Base-by-base conservation (phyloP, 2,329 filamentous ascomycete species). In the Biscogniauxia marginata region DNA sequence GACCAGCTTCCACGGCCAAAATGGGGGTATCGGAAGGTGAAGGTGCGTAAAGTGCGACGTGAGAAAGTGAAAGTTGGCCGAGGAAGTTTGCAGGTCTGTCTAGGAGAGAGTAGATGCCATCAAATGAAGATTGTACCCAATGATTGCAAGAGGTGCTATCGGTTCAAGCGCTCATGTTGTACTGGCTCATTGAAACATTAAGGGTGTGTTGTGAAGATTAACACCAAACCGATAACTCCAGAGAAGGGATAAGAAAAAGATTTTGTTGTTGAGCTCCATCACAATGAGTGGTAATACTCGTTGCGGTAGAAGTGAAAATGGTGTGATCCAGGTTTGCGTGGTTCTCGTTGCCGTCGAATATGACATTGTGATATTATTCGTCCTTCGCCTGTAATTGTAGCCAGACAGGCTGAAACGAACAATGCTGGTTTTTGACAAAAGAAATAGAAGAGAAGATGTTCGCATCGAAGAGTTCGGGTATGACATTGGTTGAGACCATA, bases 121-220 rank as follows among this genome's bases (percentile, higher is more conserved):
- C 4, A 18, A 18, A 22, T 49, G 16, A 22, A 49, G 20, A 18
- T 25, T 49, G 19, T 49, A n/a, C n/a, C 18, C 48, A 53, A 53
- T 53, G 51, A 53, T 43, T 47, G 51, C 51, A 53, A 47, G 50
- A 53, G 20, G 18, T 30, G 25, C 18, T 19, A 9, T 49, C 30
- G 51, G 43, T 43, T 53, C 45, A 50, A 53, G 44, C 30, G 48
- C 50, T 18, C 25, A 45, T 21, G 21, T 18, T 11, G 62, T 67
- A 63, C 65, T 60, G 64, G 64, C 64, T 65, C 48, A 68, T 66
- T 67, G 67, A 70, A 64, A 69, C 67, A 68, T 70, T 70, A 70
- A 64, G 52, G 59, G 55, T 39, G 53, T 50, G 56, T 60, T 63
- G 49, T 53, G 52, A 62, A 62, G 52, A 61, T 54, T 51, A 54